Evolutionary conservation across 2,329 filamentous ascomycete species (phyloP).

Genomic region (Fusarium sp.): DNA sequence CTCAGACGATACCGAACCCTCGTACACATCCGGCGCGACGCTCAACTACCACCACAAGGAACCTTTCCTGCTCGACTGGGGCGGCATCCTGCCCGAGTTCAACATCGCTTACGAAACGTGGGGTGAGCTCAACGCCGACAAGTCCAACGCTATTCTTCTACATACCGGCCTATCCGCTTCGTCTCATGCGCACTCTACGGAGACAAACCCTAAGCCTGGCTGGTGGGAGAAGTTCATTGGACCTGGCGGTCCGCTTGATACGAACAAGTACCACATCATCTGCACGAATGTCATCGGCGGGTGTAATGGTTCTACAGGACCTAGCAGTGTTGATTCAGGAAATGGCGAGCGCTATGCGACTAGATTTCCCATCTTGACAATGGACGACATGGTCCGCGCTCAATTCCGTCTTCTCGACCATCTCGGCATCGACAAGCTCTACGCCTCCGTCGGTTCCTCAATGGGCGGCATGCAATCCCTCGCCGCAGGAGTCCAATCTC

Average conservation of each 20-base stretch:
- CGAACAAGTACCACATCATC: conserved; percentile 89
- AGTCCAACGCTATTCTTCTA: conserved; percentile 88
- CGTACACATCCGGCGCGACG: conserved; percentile 91
- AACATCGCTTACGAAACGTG: conserved; percentile 94
- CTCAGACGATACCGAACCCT: conserved; percentile 80
- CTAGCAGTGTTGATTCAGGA: conserved; percentile 86
- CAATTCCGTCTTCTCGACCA: conserved; percentile 90
- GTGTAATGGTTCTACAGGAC: conserved; percentile 95
- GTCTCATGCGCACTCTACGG: conserved; percentile 95
- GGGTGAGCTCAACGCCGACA: conserved; percentile 82
- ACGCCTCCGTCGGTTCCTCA: conserved; percentile 93
- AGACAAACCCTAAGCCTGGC: conserved; percentile 83
- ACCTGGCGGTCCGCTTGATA: conserved; percentile 84
- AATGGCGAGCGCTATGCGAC: conserved; percentile 92
- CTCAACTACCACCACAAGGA: conserved; percentile 78
- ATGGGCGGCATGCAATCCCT: conserved; percentile 99
- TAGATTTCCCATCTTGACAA: conserved; percentile 92
- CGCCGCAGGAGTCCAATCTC: conserved; percentile 85
- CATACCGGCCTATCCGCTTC: conserved; percentile 97
- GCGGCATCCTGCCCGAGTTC: conserved; percentile 88
- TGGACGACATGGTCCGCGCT: conserved; percentile 97
- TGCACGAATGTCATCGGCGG: conserved; percentile 97
- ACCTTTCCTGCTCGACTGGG: conserved; percentile 90
- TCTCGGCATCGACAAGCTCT: conserved; percentile 80
- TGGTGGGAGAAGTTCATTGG: conserved; percentile 99